Evolutionary conservation across 2,329 filamentous ascomycete species (phyloP), one percentile per base, ranked within the genome.

Genomic region (Esteya vermicola): DNA sequence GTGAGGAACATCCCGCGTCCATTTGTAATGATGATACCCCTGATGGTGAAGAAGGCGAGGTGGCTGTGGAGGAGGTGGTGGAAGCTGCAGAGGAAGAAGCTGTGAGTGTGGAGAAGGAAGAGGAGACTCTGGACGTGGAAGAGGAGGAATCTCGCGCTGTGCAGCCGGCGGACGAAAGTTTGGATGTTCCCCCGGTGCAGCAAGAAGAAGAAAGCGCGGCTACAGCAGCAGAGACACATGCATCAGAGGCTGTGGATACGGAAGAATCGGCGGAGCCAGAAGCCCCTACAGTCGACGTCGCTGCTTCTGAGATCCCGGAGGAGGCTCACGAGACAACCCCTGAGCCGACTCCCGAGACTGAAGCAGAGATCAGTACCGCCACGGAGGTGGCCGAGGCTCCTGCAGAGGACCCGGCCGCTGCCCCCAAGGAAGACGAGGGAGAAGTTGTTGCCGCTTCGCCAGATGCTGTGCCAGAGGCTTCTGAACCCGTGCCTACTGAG

Each of bases 1-100:
- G 41, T 43, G 38, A 43, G 41, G 32, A 23, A 36, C 6, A 22
- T 27, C 34, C 41, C 22, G n/a, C 13, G 14, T 34, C 21, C 22
- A 18, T 43, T 40, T 21, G n/a, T 21, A n/a, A n/a, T n/a, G 32
- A 36, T 35, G 18, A 19, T 28, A 18, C 42, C 7, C 38, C 38
- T 20, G 33, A 23, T n/a, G 46, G 42, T 31, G 45, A 47, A 18
- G 33, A 31, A 33, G 21, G 10, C 10, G 21, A 23, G 21, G n/a
- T n/a, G n/a, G n/a, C n/a, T n/a, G 33, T 36, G 28, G 33, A 40
- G 20, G 26, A 32, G 18, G 33, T 20, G 7, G 31, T 9, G 2
- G 44, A 55, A 12, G 51, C 52, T 33, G 49, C 59, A 48, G 47
- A 40, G 63, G 58, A 7, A 45, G 49, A 36, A 23, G n/a, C n/a